Evolutionary conservation across 2,329 filamentous ascomycete species (phyloP).

Genomic region (Didymella segeticola): DNA sequence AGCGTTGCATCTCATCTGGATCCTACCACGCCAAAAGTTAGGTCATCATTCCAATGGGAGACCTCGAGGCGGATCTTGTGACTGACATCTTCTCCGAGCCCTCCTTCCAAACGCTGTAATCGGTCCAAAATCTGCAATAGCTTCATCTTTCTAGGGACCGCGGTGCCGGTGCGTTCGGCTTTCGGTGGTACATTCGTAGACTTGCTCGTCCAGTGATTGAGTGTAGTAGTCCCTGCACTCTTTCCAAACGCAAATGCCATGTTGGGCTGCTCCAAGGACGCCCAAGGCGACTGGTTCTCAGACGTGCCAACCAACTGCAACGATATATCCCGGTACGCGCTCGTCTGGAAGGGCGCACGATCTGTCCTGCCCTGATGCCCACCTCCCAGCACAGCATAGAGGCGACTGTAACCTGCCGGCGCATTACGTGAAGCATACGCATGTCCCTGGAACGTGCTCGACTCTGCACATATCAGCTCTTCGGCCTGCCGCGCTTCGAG

Average conservation of each 20-base stretch:
- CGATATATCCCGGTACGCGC: slow-evolving; percentile 48
- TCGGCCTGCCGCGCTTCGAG: slow-evolving; percentile 45
- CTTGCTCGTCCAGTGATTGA: slow-evolving; percentile 72
- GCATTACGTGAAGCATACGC: slow-evolving; percentile 47
- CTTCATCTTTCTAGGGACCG: slow-evolving; percentile 66
- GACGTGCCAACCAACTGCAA: slow-evolving; percentile 45
- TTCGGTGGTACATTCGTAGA: slow-evolving; percentile 63
- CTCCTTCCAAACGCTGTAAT: slow-evolving; percentile 50
- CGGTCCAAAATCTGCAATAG: slow-evolving; percentile 57
- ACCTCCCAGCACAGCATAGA: slow-evolving; percentile 50
- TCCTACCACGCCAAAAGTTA: slow-evolving; percentile 47
- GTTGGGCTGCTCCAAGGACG: slow-evolving; percentile 76
- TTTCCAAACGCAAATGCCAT: slow-evolving; percentile 71
- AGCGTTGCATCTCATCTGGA: slow-evolving; percentile 55
- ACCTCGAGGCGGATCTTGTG: slow-evolving; percentile 15
- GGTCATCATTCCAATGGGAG: slow-evolving; percentile 21
- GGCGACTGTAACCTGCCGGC: slow-evolving; percentile 46
- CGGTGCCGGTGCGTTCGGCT: slow-evolving; percentile 65
- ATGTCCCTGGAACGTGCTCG: slow-evolving; percentile 51
- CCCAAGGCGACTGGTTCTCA: slow-evolving; percentile 64
- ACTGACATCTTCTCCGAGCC: slow-evolving; percentile 54
- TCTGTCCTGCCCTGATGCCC: slow-evolving; percentile 49
- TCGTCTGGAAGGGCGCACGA: slow-evolving; percentile 43
- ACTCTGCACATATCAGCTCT: slow-evolving; percentile 48
- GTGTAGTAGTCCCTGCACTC: slow-evolving; percentile 72